phyloP scores from a whole-genome alignment of 179 eudicot genomes.

The Gypsophila paniculata region DNA sequence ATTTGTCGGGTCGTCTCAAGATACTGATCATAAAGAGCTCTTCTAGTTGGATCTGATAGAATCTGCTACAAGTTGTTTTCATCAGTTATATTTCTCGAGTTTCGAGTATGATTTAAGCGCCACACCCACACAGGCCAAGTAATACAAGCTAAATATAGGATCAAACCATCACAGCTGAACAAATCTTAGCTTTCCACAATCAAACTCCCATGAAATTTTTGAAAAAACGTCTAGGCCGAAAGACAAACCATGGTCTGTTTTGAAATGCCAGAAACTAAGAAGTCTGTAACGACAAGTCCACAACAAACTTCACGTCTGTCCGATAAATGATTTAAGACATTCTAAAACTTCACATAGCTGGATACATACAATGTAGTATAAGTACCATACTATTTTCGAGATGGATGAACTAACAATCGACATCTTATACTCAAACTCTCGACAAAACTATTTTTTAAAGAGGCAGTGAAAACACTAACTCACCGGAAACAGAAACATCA shows the following conservation, averaged over 20 bases:
- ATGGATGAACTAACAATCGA: not conserved
- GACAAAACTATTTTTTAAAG: no score
- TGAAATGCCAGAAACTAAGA: not conserved
- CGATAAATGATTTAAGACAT: not conserved
- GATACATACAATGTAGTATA: not conserved
- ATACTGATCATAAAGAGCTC: constrained; percentile 74
- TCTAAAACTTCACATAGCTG: not conserved
- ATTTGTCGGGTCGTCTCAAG: constrained; percentile 46
- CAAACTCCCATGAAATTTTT: not conserved
- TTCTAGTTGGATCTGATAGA: constrained; percentile 66
- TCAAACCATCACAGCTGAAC: not conserved
- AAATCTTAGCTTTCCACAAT: not conserved
- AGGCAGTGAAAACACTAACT: no score
- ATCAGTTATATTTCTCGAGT: constrained; percentile 11
- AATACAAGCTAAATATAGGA: not conserved
- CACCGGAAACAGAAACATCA: not conserved
- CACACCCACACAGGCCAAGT: not conserved
- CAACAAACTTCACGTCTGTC: constrained; percentile 2
- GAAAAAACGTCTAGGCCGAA: not conserved
- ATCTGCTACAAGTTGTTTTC: constrained; percentile 46
- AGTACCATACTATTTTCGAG: no score
- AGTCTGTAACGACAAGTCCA: not conserved
- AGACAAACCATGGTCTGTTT: no score
- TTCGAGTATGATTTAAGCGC: not conserved
- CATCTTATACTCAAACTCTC: not conserved